These are phyloP conservation scores for Chloranthus sessilifolius DNA, from an alignment of 164 flowering plant genomes.

Conservation along the genomic window DNA sequence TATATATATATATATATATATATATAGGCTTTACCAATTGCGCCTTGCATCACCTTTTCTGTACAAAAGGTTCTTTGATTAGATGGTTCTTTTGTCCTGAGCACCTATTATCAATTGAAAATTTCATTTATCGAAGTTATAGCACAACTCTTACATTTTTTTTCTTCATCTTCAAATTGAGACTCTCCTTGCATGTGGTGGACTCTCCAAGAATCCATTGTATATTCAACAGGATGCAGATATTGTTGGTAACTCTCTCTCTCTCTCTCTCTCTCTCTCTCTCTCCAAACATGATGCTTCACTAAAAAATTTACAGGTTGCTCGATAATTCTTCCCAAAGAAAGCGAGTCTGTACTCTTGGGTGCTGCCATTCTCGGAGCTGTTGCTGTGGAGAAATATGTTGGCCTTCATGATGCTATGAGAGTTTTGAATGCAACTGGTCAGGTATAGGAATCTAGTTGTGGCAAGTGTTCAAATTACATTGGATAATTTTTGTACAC, in stretches of 20 bases:
- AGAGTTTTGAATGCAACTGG: constrained; percentile 88
- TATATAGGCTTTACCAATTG: too few relatives aligned
- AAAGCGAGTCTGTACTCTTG: constrained; percentile 79
- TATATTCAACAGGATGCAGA: constrained; percentile 90
- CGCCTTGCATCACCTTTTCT: too few relatives aligned
- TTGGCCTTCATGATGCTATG: constrained; percentile 75
- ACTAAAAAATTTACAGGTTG: constrained; percentile 41
- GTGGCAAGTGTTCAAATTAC: too few relatives aligned
- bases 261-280: constrained; percentile 11
- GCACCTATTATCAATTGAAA: too few relatives aligned
- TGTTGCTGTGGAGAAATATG: constrained; percentile 78
- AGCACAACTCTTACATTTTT: constrained; percentile 1
- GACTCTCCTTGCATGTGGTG: constrained; percentile 93
- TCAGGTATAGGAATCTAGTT: constrained; percentile 48
- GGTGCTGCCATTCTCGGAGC: constrained; percentile 98
- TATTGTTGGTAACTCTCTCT: constrained; percentile 52
- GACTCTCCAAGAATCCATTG: constrained; percentile 74
- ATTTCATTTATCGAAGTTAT: too few relatives aligned
- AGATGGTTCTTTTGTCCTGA: too few relatives aligned
- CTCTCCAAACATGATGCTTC: background rate
- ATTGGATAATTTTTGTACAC: too few relatives aligned
- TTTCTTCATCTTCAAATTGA: constrained; percentile 47
- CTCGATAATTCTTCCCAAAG: constrained; percentile 81
- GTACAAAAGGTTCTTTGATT: too few relatives aligned
- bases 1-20: too few relatives aligned